Evolutionary conservation across 2,329 filamentous ascomycete genomes (phyloP), one percentile per base, ranked within the genome.

Genomic region (Cadophora sp.): DNA sequence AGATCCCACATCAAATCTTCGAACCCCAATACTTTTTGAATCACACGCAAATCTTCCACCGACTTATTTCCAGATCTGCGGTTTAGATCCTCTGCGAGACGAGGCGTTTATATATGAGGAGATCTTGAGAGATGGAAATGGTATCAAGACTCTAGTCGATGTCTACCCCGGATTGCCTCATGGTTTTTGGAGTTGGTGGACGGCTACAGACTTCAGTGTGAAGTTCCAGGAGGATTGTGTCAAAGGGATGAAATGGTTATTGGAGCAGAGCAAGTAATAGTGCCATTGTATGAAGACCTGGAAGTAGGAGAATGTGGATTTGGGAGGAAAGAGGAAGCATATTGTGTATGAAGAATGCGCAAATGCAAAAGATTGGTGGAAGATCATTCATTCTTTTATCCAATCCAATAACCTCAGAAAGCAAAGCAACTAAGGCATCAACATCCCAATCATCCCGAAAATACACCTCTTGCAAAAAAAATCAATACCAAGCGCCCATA

Each of bases 61-160:
- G 2, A 79, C 81, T 0, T 87, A 84, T 72, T 73, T 76, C 64
- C 69, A 77, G 59, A 69, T 77, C 45, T 72, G 71, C 36, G 74
- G 76, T 4, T 50, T 75, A 62, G 74, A 77, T 65, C 73, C 74
- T 11, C 51, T 76, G n/a, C 66, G 74, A 41, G 75, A 76, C 53
- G 73, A 87, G 62, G 82, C 76, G 0, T 68, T 87, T 47, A 81
- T 87, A 0, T 87, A 86, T 68, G 83, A 85, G 68, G 74, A 79
- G 43, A 71, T 82, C 3, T 71, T 87, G 64, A 76, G 79, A 39
- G 81, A 83, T 61, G 79, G 82, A 39, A 51, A 64, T 60, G 76
- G 75, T 5, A 66, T 77, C 16, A 70, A 73, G 59, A 78, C 77
- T 1, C 71, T 70, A 24, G 48, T 76, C 14, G 68, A 76, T 68